These are phyloP conservation scores for Imleria badia DNA, from an alignment of 768 basidiomycete species.

Conservation along the genomic window DNA sequence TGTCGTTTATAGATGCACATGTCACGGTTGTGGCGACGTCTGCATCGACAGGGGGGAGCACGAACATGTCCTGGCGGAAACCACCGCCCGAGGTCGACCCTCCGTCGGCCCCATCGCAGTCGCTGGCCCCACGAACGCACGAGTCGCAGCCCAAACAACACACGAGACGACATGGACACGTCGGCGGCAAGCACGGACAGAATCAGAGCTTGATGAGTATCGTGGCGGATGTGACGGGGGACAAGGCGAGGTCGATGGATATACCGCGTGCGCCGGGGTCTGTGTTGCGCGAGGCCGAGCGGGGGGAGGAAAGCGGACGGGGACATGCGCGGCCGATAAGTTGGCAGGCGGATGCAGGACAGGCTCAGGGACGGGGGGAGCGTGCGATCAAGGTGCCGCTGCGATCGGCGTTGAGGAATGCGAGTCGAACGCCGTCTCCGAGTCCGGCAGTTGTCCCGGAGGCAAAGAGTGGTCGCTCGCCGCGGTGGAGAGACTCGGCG, in stretches of 20 bases:
- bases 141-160: constrained; percentile 8
- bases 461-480: neutral
- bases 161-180: constrained; percentile 10
- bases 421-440: constrained; percentile 53
- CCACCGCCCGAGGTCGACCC: constrained; percentile 1
- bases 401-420: constrained; percentile 59
- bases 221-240: constrained; percentile 60
- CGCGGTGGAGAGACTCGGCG: constrained; percentile 17
- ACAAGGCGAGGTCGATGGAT: constrained; percentile 23
- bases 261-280: constrained; percentile 21
- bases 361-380: neutral
- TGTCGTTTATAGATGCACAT: constrained; percentile 6
- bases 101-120: neutral
- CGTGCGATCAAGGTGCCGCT: constrained; percentile 50
- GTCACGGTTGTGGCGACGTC: neutral
- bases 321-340: constrained; percentile 3
- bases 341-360: neutral
- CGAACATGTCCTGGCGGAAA: constrained; percentile 9
- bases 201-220: constrained; percentile 61
- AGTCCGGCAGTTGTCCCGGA: neutral
- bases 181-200: constrained; percentile 5
- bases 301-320: neutral
- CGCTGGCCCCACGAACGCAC: neutral
- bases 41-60: neutral
- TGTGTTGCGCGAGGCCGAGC: neutral